A percentile compares a stretch with the other conserved stretches of the same genome.
Conservation (phyloP, 2,329 filamentous ascomycete genomes). For the Aulographum hederae region DNA sequence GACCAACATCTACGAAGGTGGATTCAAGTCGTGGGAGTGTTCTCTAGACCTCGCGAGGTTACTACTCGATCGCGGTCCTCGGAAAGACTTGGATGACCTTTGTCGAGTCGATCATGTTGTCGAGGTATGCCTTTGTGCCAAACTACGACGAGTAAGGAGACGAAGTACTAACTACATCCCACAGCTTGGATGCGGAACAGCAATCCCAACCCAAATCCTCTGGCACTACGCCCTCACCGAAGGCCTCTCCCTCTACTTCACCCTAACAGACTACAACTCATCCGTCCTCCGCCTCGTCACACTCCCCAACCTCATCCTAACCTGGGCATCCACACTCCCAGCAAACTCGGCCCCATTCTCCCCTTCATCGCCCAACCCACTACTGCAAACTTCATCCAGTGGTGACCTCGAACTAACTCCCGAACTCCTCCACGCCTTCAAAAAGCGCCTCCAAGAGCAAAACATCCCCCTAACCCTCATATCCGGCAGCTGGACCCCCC, state of each 20-base stretch:
- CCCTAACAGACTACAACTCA: conserved; percentile 64
- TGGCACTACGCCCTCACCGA: conserved; percentile 42
- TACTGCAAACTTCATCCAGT: conserved; percentile 5
- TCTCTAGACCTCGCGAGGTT: conserved; percentile 62
- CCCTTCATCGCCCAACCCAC: conserved; percentile 7
- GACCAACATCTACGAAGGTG: conserved; percentile 69
- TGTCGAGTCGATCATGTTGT: conserved; percentile 29
- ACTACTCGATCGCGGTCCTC: conserved; percentile 27
- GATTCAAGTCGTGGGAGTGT: conserved; percentile 83
- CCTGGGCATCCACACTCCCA: conserved; percentile 29
- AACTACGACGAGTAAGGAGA: background rate
- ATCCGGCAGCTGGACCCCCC: conserved; percentile 54
- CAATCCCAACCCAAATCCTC: conserved; percentile 51
- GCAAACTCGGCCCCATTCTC: conserved; percentile 7
- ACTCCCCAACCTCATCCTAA: conserved; percentile 57
- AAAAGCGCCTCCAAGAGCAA: conserved; percentile 27
- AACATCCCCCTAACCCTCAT: conserved; percentile 45
- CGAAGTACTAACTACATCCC: background rate
- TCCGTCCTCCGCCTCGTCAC: conserved; percentile 63
- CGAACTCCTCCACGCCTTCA: conserved; percentile 40
- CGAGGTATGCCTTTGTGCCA: conserved; percentile 20
- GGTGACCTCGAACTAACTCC: conserved; percentile 48
- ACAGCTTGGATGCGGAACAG: conserved; percentile 63
- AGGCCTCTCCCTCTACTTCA: conserved; percentile 36
- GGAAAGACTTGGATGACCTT: conserved; percentile 30